Base-by-base conservation (phyloP, 371 early-diverging fungal genomes). In the Mortierella sp. region DNA sequence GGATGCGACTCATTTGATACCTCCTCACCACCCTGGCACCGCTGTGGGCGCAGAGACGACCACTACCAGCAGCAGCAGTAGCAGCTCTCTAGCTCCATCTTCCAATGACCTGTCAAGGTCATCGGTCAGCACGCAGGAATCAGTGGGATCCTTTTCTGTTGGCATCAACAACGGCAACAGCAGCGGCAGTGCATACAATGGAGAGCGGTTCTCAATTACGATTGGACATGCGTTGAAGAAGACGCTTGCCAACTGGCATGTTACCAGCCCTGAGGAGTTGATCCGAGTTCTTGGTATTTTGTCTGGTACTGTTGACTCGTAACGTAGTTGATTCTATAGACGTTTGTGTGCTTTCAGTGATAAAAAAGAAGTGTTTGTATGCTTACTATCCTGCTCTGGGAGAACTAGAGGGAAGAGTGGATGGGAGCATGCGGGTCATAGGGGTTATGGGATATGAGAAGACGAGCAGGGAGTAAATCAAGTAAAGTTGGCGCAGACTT, bases 231-330 rank as follows among this genome's bases (percentile, higher is more conserved):
- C 95, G 60, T 92, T 92, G 60, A 95, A 96, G 88, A 94, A 93
- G 88, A 97, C 98, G 24, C 87, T 90, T 18, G 97, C 98, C 16
- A 72, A 89, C 55, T 97, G 96, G 96, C 95, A 95, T 80, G 91
- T 97, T 2, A 88, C 90, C 3, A 86, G 89, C 27, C 90, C 91
- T 16, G 89, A 92, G 72, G 90, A 92, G 72, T 83, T 93, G 48
- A 90, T 92, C 44, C 83, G 91, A n/a, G 84, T 89, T 38, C 77
- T 91, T 32, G 86, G 86, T 27, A 81, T 85, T 29, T 70, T 85
- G 14, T 77, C 84, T n/a, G 84, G 84, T 29, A 71, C 74, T 16
- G 70, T 79, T 54, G 79, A 83, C 29, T 56, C 60, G 24, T 76
- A 72, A 46, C 11, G 70, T n/a, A 43, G 10, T 1, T 35, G 18